Base-by-base conservation (phyloP, 805 yeast species). In the Candida incommunis region DNA sequence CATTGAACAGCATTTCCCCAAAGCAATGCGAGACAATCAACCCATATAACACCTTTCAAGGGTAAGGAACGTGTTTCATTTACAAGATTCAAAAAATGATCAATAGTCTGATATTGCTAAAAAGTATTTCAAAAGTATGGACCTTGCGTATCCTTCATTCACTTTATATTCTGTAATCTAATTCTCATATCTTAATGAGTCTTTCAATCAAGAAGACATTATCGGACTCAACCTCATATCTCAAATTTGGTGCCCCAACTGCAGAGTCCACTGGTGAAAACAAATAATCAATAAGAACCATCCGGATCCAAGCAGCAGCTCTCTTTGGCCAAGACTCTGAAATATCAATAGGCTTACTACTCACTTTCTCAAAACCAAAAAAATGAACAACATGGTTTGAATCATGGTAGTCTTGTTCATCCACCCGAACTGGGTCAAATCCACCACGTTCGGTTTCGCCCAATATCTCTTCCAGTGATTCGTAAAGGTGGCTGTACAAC, bases 191-290 rank as follows among this genome's bases (percentile, higher is more conserved):
- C 37, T 31, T 31, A 18, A 31, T 18, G n/a, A 31, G 9, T 18
- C 37, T 31, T 31, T 31, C 37, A n/a, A 31, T 31, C 18, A 31
- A 18, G n/a, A 31, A 31, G 18, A 31, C 37, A n/a, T 31, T 31
- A 5, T 31, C 37, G n/a, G 37, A 31, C 18, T 31, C 37, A 31
- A 31, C 37, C 18, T 31, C 37, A n/a, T 31, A 31, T 16, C 37
- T 31, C 37, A 16, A 13, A 31, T 31, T 31, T 7, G 18, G 4
- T 9, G 37, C 37, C 18, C 37, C 37, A 13, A 31, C 20, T 18
- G 37, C 45, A 16, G 52, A 40, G 27, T 49, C 48, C 26, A 47
- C 31, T 15, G 50, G 50, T 24, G 34, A 23, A 27, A 43, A 49
- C 25, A 47, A 16, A 4, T 23, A 26, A 40, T 49, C 49, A 4